phyloP scores from a whole-genome alignment of 257 asterid genomes.

The Scutellaria baicalensis region DNA sequence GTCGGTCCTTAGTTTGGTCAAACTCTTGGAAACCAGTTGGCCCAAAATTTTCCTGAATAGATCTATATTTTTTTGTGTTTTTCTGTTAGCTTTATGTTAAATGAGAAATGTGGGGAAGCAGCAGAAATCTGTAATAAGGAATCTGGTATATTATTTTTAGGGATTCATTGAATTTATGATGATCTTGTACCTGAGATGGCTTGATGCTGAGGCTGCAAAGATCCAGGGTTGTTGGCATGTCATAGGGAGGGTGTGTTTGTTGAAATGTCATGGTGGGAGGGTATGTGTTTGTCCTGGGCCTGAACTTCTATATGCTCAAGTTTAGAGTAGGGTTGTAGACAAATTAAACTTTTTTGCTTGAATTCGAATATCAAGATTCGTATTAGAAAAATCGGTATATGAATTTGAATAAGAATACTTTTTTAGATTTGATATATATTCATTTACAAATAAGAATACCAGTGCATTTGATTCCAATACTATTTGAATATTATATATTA shows the following conservation, averaged over 20 bases:
- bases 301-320: neutral
- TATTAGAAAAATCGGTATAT: no score
- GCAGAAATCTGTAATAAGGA: no score
- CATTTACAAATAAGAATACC: no score
- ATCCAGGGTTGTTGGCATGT: neutral
- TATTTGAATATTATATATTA: no score
- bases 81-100: neutral
- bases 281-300: neutral
- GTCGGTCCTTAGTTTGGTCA: neutral
- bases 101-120: neutral
- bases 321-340: neutral
- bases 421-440: no score
- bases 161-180: neutral
- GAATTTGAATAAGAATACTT: no score
- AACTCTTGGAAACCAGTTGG: neutral
- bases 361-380: no score
- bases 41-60: neutral
- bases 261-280: neutral
- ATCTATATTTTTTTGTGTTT: neutral
- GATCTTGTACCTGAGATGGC: neutral
- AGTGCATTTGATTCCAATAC: no score
- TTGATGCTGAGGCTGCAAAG: constrained; percentile 1
- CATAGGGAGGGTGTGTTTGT: neutral
- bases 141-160: neutral
- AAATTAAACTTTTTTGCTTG: no score